phyloP scores from a whole-genome alignment of 129 eudicot species.

The Logfia minima region DNA sequence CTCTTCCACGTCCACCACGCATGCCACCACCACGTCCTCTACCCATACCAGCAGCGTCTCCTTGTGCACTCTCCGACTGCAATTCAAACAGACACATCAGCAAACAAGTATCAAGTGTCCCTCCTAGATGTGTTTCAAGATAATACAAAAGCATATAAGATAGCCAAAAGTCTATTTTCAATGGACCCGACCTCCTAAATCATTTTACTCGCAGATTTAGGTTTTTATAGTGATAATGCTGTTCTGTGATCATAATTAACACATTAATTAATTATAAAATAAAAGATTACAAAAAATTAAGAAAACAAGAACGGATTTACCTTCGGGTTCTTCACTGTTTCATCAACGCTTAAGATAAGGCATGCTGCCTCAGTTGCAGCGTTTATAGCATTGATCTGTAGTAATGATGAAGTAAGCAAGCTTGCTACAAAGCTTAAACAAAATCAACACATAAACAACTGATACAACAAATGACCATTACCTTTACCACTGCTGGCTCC shows the following conservation, averaged over 20 bases:
- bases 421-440: background rate
- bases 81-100: constrained; percentile 21
- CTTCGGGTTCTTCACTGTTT: constrained; percentile 97
- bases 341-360: constrained; percentile 90
- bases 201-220: background rate
- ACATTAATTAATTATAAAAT: background rate
- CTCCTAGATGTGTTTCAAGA: background rate
- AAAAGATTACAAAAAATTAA: background rate
- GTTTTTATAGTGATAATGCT: background rate
- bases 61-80: constrained; percentile 99
- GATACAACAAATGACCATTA: constrained; percentile 22
- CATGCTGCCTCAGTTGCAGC: constrained; percentile 99
- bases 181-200: background rate
- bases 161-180: background rate
- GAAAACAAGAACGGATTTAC: constrained; percentile 33
- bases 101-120: background rate
- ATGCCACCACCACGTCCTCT: constrained; percentile 73
- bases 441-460: constrained; percentile 2
- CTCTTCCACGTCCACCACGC: constrained; percentile 76
- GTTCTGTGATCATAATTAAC: background rate
- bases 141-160: background rate
- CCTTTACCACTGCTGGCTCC: constrained; percentile 99
- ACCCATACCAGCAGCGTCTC: constrained; percentile 95
- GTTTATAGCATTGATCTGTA: constrained; percentile 91
- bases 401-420: constrained; percentile 20